A percentile compares a stretch with the other conserved stretches of the same genome.
phyloP scores from a whole-genome alignment of 2,329 filamentous ascomycete species.

The Cercospora sp. region DNA sequence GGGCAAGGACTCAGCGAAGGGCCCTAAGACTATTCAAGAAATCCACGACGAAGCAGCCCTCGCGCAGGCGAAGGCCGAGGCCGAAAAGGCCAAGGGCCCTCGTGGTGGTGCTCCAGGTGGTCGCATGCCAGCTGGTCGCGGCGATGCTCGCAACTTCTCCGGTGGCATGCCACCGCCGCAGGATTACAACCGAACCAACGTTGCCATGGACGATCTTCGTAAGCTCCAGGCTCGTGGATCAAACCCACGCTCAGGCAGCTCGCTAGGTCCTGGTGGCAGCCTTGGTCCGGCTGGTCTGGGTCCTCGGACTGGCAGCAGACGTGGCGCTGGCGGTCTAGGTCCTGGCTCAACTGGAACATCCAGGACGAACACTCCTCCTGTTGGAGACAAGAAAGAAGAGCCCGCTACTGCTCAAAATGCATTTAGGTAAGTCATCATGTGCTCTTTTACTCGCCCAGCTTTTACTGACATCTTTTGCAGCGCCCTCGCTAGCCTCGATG shows the following conservation, averaged over 20 bases:
- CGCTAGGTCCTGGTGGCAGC: conserved; percentile 76
- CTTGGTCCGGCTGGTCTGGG: conserved; percentile 60
- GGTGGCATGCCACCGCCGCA: conserved; percentile 64
- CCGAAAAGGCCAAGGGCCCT: conserved; percentile 59
- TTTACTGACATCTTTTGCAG: conserved; percentile 41
- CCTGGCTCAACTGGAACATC: conserved; percentile 75
- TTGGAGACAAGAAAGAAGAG: conserved; percentile 62
- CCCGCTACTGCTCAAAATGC: conserved; percentile 75
- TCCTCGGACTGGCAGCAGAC: conserved; percentile 85
- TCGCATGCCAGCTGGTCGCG: conserved; percentile 73
- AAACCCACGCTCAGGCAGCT: conserved; percentile 58
- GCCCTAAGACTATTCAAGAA: conserved; percentile 93
- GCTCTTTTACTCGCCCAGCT: not conserved
- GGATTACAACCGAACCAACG: conserved; percentile 72
- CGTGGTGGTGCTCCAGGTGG: conserved; percentile 66
- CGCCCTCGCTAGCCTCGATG: conserved; percentile 56
- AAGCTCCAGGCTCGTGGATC: conserved; percentile 70
- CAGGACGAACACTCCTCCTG: conserved; percentile 82
- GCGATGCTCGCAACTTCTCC: conserved; percentile 83
- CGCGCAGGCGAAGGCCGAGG: conserved; percentile 73
- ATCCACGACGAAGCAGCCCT: conserved; percentile 80
- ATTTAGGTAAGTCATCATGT: conserved; percentile 71
- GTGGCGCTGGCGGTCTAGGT: conserved; percentile 36
- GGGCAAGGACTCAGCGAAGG: conserved; percentile 94
- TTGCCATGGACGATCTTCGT: conserved; percentile 87